Conservation (phyloP, 768 basidiomycete species). For the Calocybe indica region DNA sequence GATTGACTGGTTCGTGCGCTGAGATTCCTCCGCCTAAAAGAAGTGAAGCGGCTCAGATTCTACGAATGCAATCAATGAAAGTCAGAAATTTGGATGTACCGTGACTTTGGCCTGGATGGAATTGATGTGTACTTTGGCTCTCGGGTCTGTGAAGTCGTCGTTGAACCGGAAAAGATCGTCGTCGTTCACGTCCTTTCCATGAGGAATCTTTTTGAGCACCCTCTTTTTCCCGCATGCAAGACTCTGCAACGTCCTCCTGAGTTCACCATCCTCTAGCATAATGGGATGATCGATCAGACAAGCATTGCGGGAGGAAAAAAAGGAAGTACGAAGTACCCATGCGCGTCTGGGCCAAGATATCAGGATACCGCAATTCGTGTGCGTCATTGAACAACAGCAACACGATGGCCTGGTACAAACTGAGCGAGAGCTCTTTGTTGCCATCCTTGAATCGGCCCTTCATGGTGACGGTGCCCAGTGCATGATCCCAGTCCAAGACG, state of each 20-base stretch:
- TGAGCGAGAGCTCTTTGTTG: constrained; percentile 84
- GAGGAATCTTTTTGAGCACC: constrained; percentile 76
- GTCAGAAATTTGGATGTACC: constrained; percentile 36
- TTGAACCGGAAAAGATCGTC: constrained; percentile 81
- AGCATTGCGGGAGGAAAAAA: constrained; percentile 1
- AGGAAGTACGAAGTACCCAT: constrained; percentile 51
- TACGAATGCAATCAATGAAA: background rate
- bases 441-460: constrained; percentile 61
- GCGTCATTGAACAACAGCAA: constrained; percentile 81
- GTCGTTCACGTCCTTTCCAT: constrained; percentile 71
- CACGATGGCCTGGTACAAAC: constrained; percentile 85
- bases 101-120: constrained; percentile 93
- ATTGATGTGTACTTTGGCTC: constrained; percentile 84
- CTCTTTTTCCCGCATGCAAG: constrained; percentile 88
- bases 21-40: constrained; percentile 75
- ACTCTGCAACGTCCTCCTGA: constrained; percentile 85
- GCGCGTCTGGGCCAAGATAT: constrained; percentile 61
- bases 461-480: constrained; percentile 78
- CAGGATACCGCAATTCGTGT: constrained; percentile 51
- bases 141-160: constrained; percentile 71
- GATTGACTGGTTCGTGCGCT: constrained; percentile 75
- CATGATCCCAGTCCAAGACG: constrained; percentile 80
- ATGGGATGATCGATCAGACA: constrained; percentile 8
- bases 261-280: constrained; percentile 56
- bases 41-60: constrained; percentile 1